These are phyloP conservation scores for Globisporangium emineosum DNA, from an alignment of 352 stramenopile genomes.

Conservation along the genomic window DNA sequence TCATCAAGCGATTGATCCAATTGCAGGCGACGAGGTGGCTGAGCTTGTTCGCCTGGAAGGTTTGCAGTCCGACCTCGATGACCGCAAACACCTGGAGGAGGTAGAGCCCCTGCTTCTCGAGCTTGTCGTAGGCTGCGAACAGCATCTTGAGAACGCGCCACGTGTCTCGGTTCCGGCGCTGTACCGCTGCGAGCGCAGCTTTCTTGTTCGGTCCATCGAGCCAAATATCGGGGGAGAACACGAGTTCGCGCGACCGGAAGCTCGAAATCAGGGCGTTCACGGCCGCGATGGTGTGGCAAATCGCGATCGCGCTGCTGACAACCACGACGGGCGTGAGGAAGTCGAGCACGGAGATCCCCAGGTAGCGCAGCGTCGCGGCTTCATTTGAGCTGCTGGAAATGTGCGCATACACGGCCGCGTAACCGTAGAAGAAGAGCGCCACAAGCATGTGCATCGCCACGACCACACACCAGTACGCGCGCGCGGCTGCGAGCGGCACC, in stretches of 20 bases:
- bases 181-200: neutral
- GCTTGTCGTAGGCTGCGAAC: slow-evolving; percentile 7
- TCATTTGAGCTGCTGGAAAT: neutral
- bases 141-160: slow-evolving; percentile 14
- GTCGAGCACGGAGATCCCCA: neutral
- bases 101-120: slow-evolving; percentile 14
- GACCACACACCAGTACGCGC: slow-evolving; percentile 9
- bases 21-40: slow-evolving; percentile 14
- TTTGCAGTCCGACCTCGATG: slow-evolving; percentile 24
- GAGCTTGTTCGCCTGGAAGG: slow-evolving; percentile 24
- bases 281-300: slow-evolving; percentile 14
- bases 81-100: slow-evolving; percentile 11
- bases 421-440: slow-evolving; percentile 14
- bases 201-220: slow-evolving; percentile 16
- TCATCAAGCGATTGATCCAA: slow-evolving; percentile 24
- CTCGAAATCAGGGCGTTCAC: slow-evolving; percentile 17
- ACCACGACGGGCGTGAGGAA: slow-evolving; percentile 14
- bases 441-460: slow-evolving; percentile 3
- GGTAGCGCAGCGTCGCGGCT: neutral
- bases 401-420: slow-evolving; percentile 12
- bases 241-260: slow-evolving; percentile 12
- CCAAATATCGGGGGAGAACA: slow-evolving; percentile 20
- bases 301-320: slow-evolving; percentile 11
- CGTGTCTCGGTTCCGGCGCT: slow-evolving; percentile 10
- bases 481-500: slow-evolving; percentile 8